Base-by-base conservation (phyloP, 2,329 filamentous ascomycete species). In the Cercospora sojina region DNA sequence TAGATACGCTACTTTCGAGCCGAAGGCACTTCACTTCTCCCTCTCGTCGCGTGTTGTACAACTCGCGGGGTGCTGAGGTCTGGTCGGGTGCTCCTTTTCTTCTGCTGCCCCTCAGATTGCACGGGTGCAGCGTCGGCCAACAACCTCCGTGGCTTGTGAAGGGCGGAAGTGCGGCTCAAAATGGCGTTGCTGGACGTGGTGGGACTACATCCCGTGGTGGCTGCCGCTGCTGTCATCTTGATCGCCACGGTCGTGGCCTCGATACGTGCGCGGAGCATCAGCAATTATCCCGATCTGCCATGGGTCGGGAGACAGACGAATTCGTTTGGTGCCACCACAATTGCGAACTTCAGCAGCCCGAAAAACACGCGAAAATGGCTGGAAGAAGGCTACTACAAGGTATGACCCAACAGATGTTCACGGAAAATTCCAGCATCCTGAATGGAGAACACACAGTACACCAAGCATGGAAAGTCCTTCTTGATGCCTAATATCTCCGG, bases 401-500 rank as follows among this genome's bases (percentile, higher is more conserved):
- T 71, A n/a, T 16, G 56, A n/a, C 10, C 20, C 27, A 43, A n/a
- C 12, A 29, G 5, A 25, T 2, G 8, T 32, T 25, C 29, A n/a
- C 13, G 5, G 12, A 12, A 8, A 10, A 16, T 25, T n/a, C 18
- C n/a, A 3, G 29, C 23, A 12, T 18, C 25, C 27, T 62, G 35
- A 60, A n/a, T 13, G 1, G 32, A n/a, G 35, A 38, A 6, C 20
- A 31, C 5, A 13, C 41, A 68, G 64, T 71, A 62, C 20, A 64
- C 58, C 49, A 67, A 72, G 51, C 62, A 70, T 31, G 70, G 66
- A 2, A 70, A 71, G 55, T 67, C 70, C 3, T 72, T 72, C 53
- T 64, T 74, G 18, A 62, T 72, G 41, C 71, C 72, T 10, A 68
- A 72, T 18, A 68, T 72, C 5, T 58, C 56, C 20, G 72, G 71